Evolutionary conservation across 768 basidiomycete species (phyloP), one percentile per base, ranked within the genome.

Genomic region (Russula dissimulans): DNA sequence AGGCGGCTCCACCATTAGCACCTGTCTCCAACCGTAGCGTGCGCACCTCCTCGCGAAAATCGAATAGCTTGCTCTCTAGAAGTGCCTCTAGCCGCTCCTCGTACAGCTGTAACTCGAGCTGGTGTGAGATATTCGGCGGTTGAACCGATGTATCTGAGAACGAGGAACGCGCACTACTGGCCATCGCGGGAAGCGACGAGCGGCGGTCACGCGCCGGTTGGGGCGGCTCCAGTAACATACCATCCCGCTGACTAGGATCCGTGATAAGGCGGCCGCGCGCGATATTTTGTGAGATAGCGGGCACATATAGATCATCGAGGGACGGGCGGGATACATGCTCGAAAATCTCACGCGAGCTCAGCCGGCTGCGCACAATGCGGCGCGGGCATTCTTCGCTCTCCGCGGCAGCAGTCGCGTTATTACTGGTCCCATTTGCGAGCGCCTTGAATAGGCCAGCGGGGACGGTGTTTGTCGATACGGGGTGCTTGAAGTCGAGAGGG

Each of bases 381-480:
- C 88, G 81, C 2, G 85, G 84, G 46, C 85, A 78, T 62, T 87
- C 87, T 47, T 91, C 88, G 18, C 68, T 68, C 15, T 57, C 60
- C 41, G 31, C n/a, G 7, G 42, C 3, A 15, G 42, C 18, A 12
- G 18, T 51, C 12, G 43, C 17, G 51, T 1, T 48, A 12, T 18
- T 62, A 7, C 52, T 34, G 46, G 43, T 34, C 18, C 61, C 67
- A 54, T 74, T 79, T 31, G 79, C 83, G 52, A 90, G 76, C 11
- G 88, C 87, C 73, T 91, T 91, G 80, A 93, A 93, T 57, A 92
- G 68, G 2, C 89, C 89, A 38, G 91, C 91, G 18, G 91, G 91
- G 9, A 91, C 85, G 6, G 87, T 92, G 66, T 89, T 90, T 38
- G 76, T 82, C 15, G 79, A 79, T 12, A 78, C 71, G 17, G 83